Conservation (phyloP, 305 asterid species). For the Fraxinus xanthoxyloides region DNA sequence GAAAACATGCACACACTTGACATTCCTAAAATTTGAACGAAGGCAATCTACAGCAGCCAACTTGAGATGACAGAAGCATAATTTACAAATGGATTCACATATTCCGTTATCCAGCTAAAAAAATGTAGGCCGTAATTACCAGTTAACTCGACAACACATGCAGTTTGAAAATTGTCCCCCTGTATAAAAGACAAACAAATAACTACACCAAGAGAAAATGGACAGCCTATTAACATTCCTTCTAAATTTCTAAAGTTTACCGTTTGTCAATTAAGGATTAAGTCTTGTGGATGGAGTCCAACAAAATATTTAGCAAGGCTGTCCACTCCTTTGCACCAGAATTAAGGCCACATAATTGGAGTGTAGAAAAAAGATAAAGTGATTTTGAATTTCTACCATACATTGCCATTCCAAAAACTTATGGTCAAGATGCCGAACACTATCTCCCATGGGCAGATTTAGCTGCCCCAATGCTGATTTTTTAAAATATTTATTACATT, state of each 20-base stretch:
- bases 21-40: background rate
- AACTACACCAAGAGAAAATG: constrained; percentile 18
- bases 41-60: background rate
- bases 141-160: constrained; percentile 11
- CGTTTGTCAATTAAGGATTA: constrained; percentile 12
- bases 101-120: constrained; percentile 23
- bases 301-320: background rate
- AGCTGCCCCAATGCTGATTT: background rate
- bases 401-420: constrained; percentile 10
- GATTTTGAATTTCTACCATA: constrained; percentile 4
- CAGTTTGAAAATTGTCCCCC: constrained; percentile 7
- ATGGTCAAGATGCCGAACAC: constrained; percentile 1
- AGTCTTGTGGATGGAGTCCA: background rate
- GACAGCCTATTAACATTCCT: background rate
- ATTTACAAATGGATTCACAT: constrained; percentile 7
- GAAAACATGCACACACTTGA: background rate
- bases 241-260: constrained; percentile 15
- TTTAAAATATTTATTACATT: background rate
- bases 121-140: constrained; percentile 8
- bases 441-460: background rate
- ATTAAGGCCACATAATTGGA: constrained; percentile 11
- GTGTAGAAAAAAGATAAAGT: constrained; percentile 8
- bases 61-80: background rate
- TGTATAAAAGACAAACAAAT: constrained; percentile 12
- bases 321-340: background rate